A percentile compares a stretch with the other conserved stretches of the same genome.
phyloP scores from a whole-genome alignment of 371 early-diverging fungal genomes.

The Mucor racemosus region DNA sequence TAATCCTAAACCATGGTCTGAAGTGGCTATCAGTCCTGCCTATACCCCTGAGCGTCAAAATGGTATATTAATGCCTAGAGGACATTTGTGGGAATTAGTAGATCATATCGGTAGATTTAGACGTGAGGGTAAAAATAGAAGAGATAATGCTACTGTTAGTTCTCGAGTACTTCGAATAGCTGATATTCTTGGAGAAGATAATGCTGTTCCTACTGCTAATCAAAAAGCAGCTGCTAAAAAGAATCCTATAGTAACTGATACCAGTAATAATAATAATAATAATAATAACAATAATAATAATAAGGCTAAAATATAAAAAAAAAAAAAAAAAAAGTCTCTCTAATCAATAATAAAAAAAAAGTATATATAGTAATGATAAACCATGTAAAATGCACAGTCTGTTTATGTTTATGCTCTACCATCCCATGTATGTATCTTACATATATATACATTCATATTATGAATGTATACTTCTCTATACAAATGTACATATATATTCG shows the following conservation, averaged over 20 bases:
- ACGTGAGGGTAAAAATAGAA: constrained; percentile 87
- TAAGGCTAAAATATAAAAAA: not conserved
- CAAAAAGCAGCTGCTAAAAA: constrained; percentile 26
- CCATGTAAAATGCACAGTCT: too few relatives aligned
- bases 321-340: too few relatives aligned
- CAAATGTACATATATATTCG: too few relatives aligned
- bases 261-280: not conserved
- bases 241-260: not conserved
- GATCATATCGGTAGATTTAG: constrained; percentile 85
- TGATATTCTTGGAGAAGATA: constrained; percentile 35
- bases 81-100: constrained; percentile 80
- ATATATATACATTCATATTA: too few relatives aligned
- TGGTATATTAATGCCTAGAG: constrained; percentile 61
- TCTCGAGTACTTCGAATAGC: constrained; percentile 39
- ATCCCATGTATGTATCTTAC: too few relatives aligned
- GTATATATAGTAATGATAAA: too few relatives aligned
- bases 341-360: too few relatives aligned
- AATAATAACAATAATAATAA: not conserved
- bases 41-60: constrained; percentile 62
- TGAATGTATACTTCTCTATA: too few relatives aligned
- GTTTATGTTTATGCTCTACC: too few relatives aligned
- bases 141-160: constrained; percentile 79
- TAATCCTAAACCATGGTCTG: constrained; percentile 52
- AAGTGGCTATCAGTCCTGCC: constrained; percentile 58
- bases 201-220: constrained; percentile 23